A percentile compares a stretch with the other conserved stretches of the same genome.
Evolutionary conservation across 305 asterid genomes (phyloP).

Genomic region (Salvia sclarea): DNA sequence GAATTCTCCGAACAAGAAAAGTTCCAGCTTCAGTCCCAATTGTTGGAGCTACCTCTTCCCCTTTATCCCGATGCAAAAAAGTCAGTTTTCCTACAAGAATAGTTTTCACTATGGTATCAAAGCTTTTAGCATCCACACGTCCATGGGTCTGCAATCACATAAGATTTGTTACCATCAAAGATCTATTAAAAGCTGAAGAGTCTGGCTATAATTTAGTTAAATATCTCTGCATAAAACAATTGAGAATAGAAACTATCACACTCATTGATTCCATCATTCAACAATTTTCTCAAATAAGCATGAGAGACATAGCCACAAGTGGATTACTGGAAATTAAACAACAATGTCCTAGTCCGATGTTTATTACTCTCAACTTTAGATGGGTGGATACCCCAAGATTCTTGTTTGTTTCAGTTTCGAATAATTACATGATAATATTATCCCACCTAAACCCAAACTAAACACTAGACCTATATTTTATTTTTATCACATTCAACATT

Average conservation of each 20-base stretch:
- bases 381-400: background rate
- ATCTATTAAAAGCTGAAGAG: background rate
- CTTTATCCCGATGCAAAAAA: conserved; percentile 66
- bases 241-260: background rate
- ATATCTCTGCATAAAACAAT: background rate
- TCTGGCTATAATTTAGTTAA: background rate
- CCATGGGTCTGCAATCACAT: conserved; percentile 49
- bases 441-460: background rate
- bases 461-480: background rate
- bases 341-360: background rate
- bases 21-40: conserved; percentile 66
- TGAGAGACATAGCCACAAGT: background rate
- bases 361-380: no score
- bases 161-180: background rate
- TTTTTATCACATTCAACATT: background rate
- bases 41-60: conserved; percentile 75
- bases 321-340: background rate
- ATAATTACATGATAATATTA: no score
- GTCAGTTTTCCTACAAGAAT: conserved; percentile 68
- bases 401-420: background rate
- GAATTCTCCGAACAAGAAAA: conserved; percentile 82
- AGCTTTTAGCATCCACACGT: conserved; percentile 42
- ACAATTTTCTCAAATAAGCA: background rate
- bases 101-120: conserved; percentile 52
- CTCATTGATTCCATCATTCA: background rate